Conservation (phyloP, 2,329 filamentous ascomycete genomes). For the Aureobasidium mangrovei region DNA sequence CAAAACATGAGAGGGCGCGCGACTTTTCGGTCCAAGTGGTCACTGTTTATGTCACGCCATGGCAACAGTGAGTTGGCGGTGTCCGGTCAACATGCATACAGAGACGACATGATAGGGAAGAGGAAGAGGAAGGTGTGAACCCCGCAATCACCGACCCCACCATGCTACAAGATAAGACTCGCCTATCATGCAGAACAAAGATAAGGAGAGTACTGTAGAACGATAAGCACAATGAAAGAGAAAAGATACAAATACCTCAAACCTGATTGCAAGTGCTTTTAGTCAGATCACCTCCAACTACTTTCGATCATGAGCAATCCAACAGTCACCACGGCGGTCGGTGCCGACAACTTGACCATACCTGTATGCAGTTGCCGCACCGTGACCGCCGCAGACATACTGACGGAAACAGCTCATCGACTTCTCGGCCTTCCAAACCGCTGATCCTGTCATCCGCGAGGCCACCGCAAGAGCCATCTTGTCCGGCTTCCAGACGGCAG, state of each 20-base stretch:
- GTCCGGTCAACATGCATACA: neutral
- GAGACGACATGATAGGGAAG: neutral
- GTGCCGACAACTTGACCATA: conserved; percentile 20
- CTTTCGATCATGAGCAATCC: conserved; percentile 1
- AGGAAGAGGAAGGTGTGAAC: neutral
- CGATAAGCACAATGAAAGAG: neutral
- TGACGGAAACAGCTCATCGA: conserved; percentile 50
- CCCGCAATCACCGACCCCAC: conserved; percentile 8
- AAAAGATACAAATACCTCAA: neutral
- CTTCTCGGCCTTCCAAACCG: conserved; percentile 59
- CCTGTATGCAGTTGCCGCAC: conserved; percentile 12
- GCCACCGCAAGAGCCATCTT: conserved; percentile 59
- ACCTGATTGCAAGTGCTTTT: neutral
- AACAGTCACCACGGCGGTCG: conserved; percentile 25
- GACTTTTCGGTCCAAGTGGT: no score
- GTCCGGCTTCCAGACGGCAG: conserved; percentile 69
- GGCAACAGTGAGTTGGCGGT: neutral
- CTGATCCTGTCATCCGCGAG: conserved; percentile 55
- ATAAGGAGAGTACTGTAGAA: neutral
- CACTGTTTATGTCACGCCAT: neutral
- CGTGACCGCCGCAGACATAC: neutral
- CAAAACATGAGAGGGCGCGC: no score
- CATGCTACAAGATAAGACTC: neutral
- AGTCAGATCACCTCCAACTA: neutral
- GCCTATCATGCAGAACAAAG: conserved; percentile 4